Evolutionary conservation across 768 basidiomycete species (phyloP), one percentile per base, ranked within the genome.

Genomic region (Lactarius pseudohatsudake): DNA sequence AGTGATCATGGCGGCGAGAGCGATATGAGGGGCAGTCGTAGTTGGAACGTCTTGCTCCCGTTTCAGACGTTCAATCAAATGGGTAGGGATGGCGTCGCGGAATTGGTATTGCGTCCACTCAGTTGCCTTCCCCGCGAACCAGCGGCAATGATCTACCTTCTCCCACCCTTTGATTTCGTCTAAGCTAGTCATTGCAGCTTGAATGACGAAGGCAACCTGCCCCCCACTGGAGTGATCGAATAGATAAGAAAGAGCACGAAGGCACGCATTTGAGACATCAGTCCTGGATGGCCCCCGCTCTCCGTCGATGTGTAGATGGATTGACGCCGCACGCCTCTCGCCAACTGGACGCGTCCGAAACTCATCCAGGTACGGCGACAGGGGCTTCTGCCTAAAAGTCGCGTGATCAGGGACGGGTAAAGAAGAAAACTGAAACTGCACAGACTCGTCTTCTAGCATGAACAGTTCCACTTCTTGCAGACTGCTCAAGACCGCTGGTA

Each of bases 91-190:
- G 30, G 89, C 90, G 72, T 92, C 96, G 30, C 96, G 90, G 76
- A 96, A 96, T 74, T 96, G 96, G 69, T 96, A 93, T 73, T 91
- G 92, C 6, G 91, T 85, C 91, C 92, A 96, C 72, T 92, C 89
- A n/a, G 87, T 86, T 6, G 85, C 81, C 72, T 85, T 88, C 65
- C 86, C 84, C 15, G 89, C 85, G 64, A 93, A 81, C 94, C 94
- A 98, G 63, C 86, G 84, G 72, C 89, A 96, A 71, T 93, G 87
- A 8, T 86, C 84, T 0, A 83, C 70, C 67, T 86, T 84, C 20
- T 71, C 72, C 95, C 95, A 97, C 26, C 84, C 83, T 32, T 80
- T 74, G 9, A 81, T 76, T 11, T 81, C 77, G 53, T 91, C 86
- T 45, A 95, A 81, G 70, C 82, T 86, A 68, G 87, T 85, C 64